Evolutionary conservation across 1,284 basidiomycete genomes (phyloP).

Genomic region (Wolfiporia cocos): DNA sequence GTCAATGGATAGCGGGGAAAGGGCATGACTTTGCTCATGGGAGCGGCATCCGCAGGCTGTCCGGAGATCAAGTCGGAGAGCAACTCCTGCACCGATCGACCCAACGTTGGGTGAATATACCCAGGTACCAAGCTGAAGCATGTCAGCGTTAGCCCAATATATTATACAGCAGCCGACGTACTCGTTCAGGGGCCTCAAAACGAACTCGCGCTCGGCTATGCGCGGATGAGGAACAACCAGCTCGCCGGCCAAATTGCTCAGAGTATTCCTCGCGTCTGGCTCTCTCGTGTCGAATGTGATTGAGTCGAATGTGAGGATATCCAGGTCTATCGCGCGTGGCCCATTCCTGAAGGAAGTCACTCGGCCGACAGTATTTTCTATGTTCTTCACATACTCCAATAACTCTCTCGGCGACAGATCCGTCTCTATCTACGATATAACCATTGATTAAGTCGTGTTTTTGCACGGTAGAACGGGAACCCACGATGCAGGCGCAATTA

Average conservation of each 20-base stretch:
- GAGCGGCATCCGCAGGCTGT: slow-evolving; percentile 26
- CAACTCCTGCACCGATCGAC: slow-evolving; percentile 41
- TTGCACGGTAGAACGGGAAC: slow-evolving; percentile 1
- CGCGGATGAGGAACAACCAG: slow-evolving; percentile 84
- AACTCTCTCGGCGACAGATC: slow-evolving; percentile 59
- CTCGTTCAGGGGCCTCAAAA: slow-evolving; percentile 86
- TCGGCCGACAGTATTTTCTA: slow-evolving; percentile 80
- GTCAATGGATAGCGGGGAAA: slow-evolving; percentile 48
- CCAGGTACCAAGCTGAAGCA: slow-evolving; percentile 61
- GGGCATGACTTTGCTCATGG: slow-evolving; percentile 63
- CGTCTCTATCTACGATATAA: slow-evolving; percentile 59
- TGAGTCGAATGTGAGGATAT: slow-evolving; percentile 81
- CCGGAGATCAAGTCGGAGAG: slow-evolving; percentile 34
- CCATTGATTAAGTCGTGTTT: not conserved
- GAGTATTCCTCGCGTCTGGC: slow-evolving; percentile 27
- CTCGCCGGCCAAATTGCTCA: slow-evolving; percentile 54
- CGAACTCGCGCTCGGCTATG: slow-evolving; percentile 85
- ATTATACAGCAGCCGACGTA: slow-evolving; percentile 32
- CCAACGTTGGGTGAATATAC: slow-evolving; percentile 55
- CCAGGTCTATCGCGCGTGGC: slow-evolving; percentile 88
- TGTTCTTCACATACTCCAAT: slow-evolving; percentile 64
- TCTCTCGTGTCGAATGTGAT: slow-evolving; percentile 53
- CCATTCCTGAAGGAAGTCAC: slow-evolving; percentile 81
- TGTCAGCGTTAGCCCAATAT: not conserved
- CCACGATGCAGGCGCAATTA: slow-evolving; percentile 89